Percentiles rank a stretch among this genome's conserved stretches.
Evolutionary conservation across 2,329 filamentous ascomycete genomes (phyloP).

Genomic region (Botryotinia narcissicola): DNA sequence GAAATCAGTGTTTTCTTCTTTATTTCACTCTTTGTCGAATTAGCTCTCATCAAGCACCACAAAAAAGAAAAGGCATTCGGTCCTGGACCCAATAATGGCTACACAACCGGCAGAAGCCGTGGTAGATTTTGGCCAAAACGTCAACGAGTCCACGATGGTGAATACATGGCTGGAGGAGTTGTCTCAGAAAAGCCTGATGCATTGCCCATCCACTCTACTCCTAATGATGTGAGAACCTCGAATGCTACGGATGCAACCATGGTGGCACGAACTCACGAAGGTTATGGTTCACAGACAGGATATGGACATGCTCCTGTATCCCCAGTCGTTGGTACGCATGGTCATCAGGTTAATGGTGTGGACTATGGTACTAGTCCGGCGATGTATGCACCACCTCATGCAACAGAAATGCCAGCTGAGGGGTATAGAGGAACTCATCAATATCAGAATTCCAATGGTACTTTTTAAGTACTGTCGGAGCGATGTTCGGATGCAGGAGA

Average conservation of each 20-base stretch:
- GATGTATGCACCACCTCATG: background rate
- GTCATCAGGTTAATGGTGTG: slow-evolving; percentile 1
- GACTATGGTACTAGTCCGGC: background rate
- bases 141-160: slow-evolving; percentile 26
- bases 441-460: background rate
- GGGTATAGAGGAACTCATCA: background rate
- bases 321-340: slow-evolving; percentile 1
- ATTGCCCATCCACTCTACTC: slow-evolving; percentile 43
- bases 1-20: slow-evolving; percentile 66
- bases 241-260: slow-evolving; percentile 36
- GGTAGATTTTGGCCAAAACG: slow-evolving; percentile 39
- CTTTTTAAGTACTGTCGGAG: background rate
- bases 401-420: background rate
- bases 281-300: background rate
- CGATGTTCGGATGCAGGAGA: background rate
- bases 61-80: slow-evolving; percentile 72
- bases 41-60: slow-evolving; percentile 67
- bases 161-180: slow-evolving; percentile 30
- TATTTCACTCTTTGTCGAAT: slow-evolving; percentile 66
- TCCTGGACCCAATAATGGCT: slow-evolving; percentile 63
- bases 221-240: slow-evolving; percentile 37
- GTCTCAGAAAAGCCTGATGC: slow-evolving; percentile 35
- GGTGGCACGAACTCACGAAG: slow-evolving; percentile 21
- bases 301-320: slow-evolving; percentile 4
- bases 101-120: slow-evolving; percentile 57